These are phyloP conservation scores for Nigrograna mackinnonii DNA, from an alignment of 2,329 filamentous ascomycete genomes.

Conservation along the genomic window DNA sequence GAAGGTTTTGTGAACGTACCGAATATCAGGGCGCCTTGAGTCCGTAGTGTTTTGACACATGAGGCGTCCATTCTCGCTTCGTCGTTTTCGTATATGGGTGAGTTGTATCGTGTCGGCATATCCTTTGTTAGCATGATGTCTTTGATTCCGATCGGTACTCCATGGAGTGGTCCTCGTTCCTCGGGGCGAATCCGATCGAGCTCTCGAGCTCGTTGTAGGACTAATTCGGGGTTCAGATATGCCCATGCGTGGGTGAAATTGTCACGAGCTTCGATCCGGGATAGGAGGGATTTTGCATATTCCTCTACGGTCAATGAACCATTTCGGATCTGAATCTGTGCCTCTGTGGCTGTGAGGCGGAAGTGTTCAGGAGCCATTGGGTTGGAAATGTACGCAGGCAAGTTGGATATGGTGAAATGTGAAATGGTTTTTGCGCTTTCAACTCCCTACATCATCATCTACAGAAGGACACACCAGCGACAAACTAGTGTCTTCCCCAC, in stretches of 20 bases:
- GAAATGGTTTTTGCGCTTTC: neutral
- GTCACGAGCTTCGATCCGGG: conserved; percentile 29
- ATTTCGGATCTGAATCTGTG: conserved; percentile 21
- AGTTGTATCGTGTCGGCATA: conserved; percentile 62
- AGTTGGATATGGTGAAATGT: neutral
- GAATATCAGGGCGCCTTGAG: conserved; percentile 62
- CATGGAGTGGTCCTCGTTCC: conserved; percentile 60
- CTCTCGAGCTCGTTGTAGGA: conserved; percentile 53
- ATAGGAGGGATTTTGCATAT: conserved; percentile 30
- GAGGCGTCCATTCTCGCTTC: conserved; percentile 56
- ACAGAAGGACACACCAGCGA: neutral
- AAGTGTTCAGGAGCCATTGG: conserved; percentile 14
- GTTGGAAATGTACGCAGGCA: neutral
- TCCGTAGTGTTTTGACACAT: conserved; percentile 55
- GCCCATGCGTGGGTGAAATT: conserved; percentile 32
- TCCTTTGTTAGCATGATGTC: conserved; percentile 62
- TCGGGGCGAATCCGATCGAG: conserved; percentile 55
- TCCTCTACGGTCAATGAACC: conserved; percentile 29
- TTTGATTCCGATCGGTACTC: conserved; percentile 62
- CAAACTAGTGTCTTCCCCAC: neutral
- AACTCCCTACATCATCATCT: neutral
- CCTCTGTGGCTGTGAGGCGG: conserved; percentile 25
- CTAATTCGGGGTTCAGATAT: conserved; percentile 34
- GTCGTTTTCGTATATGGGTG: conserved; percentile 55
- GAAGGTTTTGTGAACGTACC: conserved; percentile 16